Base-by-base conservation (phyloP, 371 early-diverging fungal species). In the Chytridium lagenaria region DNA sequence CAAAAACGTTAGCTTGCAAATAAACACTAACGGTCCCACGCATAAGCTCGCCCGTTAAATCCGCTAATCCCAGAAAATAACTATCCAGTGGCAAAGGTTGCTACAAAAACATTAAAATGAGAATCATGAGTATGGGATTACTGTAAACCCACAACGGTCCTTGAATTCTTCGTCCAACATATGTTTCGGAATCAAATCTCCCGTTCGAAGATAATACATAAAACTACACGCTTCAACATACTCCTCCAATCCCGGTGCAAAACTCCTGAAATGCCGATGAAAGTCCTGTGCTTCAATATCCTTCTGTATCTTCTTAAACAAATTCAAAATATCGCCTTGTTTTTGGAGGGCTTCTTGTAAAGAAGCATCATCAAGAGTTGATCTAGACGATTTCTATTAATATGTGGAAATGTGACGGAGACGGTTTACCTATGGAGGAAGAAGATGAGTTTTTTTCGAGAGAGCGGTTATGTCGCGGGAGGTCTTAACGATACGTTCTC, bases 11-110 rank as follows among this genome's bases (percentile, higher is more conserved):
- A 2, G 40, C 19, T n/a, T n/a, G 40, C 2, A 33, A 39, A 19
- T 39, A 49, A 63, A n/a, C 7, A 28, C 22, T 37, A 19, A 26
- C 37, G 10, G 7, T 12, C 67, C 15, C 51, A 55, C 91, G 83
- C 91, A 91, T 90, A 59, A 92, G 70, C 72, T 91, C 91, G 44
- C 92, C 92, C 19, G 91, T 90, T 49, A 91, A 84, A 79, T 91
- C 91, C 7, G 87, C 88, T 22, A 92, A 70, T 34, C 91, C 92
- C 5, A 88, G 67, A 66, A 90, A 68, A 72, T 90, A 91, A 64
- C 90, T 88, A 44, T 88, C 83, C 12, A 75, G 76, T n/a, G 85
- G 80, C 5, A 90, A 75, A 28, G 73, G 67, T 55, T 81, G 52
- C 51, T 40, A 50, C 19, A 39, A 63, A 10, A 33, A 72, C 1